Percentiles rank a stretch among this genome's conserved stretches.
Conservation (phyloP, 192 early-diverging fungal genomes). For the Chytriomyces confervae region DNA sequence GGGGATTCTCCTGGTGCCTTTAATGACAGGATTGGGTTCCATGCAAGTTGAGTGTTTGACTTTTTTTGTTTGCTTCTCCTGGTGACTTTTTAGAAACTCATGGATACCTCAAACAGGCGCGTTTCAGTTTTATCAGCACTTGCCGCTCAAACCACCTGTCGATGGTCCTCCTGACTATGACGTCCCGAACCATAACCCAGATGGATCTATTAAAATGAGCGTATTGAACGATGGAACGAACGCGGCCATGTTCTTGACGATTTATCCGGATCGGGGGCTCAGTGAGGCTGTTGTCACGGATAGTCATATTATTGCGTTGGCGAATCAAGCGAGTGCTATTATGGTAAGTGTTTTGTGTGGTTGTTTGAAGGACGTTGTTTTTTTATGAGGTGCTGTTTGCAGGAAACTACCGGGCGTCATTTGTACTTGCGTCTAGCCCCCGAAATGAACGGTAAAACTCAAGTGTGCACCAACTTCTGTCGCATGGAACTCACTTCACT, state of each 20-base stretch:
- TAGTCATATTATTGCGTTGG: conserved; percentile 6
- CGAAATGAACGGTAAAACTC: conserved; percentile 34
- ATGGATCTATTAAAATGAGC: conserved; percentile 23
- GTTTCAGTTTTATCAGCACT: conserved; percentile 26
- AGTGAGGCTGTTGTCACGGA: conserved; percentile 1
- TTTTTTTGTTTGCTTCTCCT: neutral
- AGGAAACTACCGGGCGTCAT: conserved; percentile 11
- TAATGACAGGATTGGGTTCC: conserved; percentile 13
- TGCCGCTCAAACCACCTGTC: conserved; percentile 6
- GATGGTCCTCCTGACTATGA: conserved; percentile 19
- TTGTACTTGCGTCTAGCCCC: conserved; percentile 36
- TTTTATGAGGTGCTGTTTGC: neutral
- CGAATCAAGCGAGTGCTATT: conserved; percentile 2
- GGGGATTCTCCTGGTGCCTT: conserved; percentile 11
- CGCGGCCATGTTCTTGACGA: conserved; percentile 32
- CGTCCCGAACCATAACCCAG: conserved; percentile 16
- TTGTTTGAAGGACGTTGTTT: neutral
- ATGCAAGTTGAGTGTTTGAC: conserved; percentile 2
- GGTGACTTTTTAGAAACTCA: neutral
- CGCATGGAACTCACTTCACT: neutral
- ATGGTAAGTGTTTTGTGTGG: too few relatives aligned
- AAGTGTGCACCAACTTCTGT: neutral
- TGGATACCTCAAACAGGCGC: neutral
- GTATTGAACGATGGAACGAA: conserved; percentile 32
- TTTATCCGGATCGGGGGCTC: conserved; percentile 24